Base-by-base conservation (phyloP, 2,329 filamentous ascomycete species). In the Venturia aucupariae region DNA sequence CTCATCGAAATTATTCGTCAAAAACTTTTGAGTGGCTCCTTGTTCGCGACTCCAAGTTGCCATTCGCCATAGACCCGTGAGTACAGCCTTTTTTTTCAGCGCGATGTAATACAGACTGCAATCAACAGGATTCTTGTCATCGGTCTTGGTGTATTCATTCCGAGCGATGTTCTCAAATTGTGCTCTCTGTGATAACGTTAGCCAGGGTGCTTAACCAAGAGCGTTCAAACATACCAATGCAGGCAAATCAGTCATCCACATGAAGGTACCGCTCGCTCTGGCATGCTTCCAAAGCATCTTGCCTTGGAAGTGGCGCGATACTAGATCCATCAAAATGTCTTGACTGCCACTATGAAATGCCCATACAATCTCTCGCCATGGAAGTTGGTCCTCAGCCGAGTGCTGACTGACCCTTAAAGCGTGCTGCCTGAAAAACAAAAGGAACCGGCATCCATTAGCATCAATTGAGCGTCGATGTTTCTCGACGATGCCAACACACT, bases 11-110 rank as follows among this genome's bases (percentile, higher is more conserved):
- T 97, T 92, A 71, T 97, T 95, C n/a, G 88, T 83, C 27, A 99
- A 79, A 38, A 99, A 81, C 66, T 84, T 86, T 66, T 88, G 84
- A 0, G 94, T 99, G 0, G 89, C 86, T 2, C 76, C 79, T 75
- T 97, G 94, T 74, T 99, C 95, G 65, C 83, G 85, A 70, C 95
- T 89, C 87, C 94, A 94, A 48, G 81, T 86, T 6, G 94, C 92
- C 84, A 97, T 97, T 22, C 95, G 86, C 94, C 94, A 99, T 0
- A 99, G 80, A 0, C 92, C 92, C 68, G 96, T 85, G 1, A 99
- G 83, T 0, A 97, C 89, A 2, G 89, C 83, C 75, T 99, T 99
- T 79, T 97, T 97, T 68, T 83, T 85, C 15, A 99, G 81, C 0
- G 95, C 93, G 22, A 99, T 81, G 73, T 97, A 99, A 76, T 89